Evolutionary conservation across 768 basidiomycete species (phyloP), one percentile per base, ranked within the genome.

Genomic region (Termitomyces bulborhizus): DNA sequence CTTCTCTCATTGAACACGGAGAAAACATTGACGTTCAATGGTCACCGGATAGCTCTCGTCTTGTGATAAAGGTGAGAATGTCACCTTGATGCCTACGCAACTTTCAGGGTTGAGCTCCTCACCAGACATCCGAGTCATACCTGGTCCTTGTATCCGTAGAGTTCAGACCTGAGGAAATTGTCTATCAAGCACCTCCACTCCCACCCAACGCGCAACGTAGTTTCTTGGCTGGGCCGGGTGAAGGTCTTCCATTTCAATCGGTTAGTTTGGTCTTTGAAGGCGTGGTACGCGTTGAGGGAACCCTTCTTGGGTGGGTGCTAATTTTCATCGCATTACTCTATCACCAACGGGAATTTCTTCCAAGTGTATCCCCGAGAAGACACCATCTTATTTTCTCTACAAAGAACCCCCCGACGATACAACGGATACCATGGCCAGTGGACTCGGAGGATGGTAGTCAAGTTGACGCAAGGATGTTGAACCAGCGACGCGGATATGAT

Each of bases 1-100:
- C 82, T 1, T 95, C 92, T 16, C 73, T 96, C 39, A 68, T 79
- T 53, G 86, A 90, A 56, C 93, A 95, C 66, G 94, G 94, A n/a
- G 81, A 85, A 63, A 96, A 93, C 61, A 58, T 77, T 18, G 71
- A 79, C 51, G 82, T 81, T 12, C 79, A 83, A 63, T 98, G 94
- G 93, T 84, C 93, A 16, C 85, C 86, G 51, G 92, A 94, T 66
- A 86, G 88, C 34, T 76, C 77, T 62, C 78, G 84, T 61, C 82
- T 98, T 46, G 82, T 94, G 51, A 80, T 98, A 21, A 83, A 88
- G 71, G 94, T 90, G 84, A 68, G 6, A 18, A 41, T n/a, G 47
- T 41, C 27, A 50, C 29, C 29, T 46, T 37, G 9, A 40, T 54
- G 18, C 6, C n/a, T 21, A 11, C 45, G n/a, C 18, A 24, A n/a